Evolutionary conservation across 805 yeast genomes (phyloP), one percentile per base, ranked within the genome.

Genomic region (Candida ipomoeae): DNA sequence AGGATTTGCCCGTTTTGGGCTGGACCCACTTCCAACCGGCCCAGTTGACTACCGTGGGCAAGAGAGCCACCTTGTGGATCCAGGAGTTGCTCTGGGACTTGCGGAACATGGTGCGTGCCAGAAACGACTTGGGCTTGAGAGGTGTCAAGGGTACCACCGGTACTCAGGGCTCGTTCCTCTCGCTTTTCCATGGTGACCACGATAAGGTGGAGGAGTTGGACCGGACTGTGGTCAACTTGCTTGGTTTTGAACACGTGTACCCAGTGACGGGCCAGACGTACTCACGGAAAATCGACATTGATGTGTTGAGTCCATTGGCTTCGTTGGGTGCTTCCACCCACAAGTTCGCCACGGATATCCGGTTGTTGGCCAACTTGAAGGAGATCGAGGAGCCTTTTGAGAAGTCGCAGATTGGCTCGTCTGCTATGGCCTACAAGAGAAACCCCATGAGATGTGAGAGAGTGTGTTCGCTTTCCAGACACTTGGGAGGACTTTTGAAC

Each of bases 21-120:
- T 94, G 98, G 98, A 94, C 99, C 51, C 99, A 94, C 73, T 94
- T 94, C 83, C 99, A 94, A 77, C 99, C 99, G 14, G 99, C 99
- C 48, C 99, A 94, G 77, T 82, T 94, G 69, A 92, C 98, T 59
- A 94, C 99, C 33, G 96, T 94, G 56, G 99, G 99, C 69, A 94
- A 94, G 79, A 86, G 99, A 74, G 95, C 96, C 50, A 90, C 97
- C 41, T 77, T 94, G 65, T 94, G 99, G 99, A 77, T 94, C 62
- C 99, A 94, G 78, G 99, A 94, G 72, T 77, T 94, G 62, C 78
- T 94, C 63, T 94, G 98, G 99, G 99, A 94, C 73, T 81, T 94
- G 70, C 83, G 99, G 75, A 94, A 94, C 75, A 81, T 94, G 76
- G 85, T 80, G 59, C 86, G 99, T 73, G 98, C 98, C 44, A 85